Evolutionary conservation across 129 eudicot genomes (phyloP).

Genomic region (Silybum marianum): DNA sequence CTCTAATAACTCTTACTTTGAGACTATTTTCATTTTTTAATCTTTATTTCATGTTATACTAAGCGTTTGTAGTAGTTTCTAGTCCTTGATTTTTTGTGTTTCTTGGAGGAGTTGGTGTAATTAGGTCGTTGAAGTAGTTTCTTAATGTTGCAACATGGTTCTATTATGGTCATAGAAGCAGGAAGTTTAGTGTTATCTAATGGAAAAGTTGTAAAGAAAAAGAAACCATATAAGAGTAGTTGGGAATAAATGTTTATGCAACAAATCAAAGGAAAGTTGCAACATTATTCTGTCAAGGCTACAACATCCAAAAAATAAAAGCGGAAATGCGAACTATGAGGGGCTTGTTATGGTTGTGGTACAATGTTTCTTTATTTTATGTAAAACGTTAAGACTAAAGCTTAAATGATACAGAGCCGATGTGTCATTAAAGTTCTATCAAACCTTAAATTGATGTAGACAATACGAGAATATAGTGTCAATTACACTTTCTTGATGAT

Average conservation of each 20-base stretch:
- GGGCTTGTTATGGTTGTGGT: neutral
- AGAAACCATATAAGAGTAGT: too few species aligned
- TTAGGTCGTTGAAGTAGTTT: neutral
- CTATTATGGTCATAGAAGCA: neutral
- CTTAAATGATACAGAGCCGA: neutral
- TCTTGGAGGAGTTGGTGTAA: neutral
- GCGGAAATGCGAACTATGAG: neutral
- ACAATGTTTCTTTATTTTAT: neutral
- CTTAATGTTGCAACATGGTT: neutral
- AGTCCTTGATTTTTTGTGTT: neutral
- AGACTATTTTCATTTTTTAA: too few species aligned
- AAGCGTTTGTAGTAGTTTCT: neutral
- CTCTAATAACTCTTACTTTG: too few species aligned
- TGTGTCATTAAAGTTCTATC: neutral
- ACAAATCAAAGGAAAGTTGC: neutral
- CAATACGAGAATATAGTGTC: neutral
- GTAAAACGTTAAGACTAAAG: neutral
- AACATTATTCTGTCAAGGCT: neutral
- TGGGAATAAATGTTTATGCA: neutral
- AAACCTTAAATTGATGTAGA: neutral
- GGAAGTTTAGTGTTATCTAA: neutral
- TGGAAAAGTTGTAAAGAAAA: neutral
- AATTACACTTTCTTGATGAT: neutral
- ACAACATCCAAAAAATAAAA: neutral
- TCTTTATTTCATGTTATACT: neutral